Evolutionary conservation across 2,329 filamentous ascomycete genomes (phyloP).

Genomic region (Cordyceps fumosorosea): DNA sequence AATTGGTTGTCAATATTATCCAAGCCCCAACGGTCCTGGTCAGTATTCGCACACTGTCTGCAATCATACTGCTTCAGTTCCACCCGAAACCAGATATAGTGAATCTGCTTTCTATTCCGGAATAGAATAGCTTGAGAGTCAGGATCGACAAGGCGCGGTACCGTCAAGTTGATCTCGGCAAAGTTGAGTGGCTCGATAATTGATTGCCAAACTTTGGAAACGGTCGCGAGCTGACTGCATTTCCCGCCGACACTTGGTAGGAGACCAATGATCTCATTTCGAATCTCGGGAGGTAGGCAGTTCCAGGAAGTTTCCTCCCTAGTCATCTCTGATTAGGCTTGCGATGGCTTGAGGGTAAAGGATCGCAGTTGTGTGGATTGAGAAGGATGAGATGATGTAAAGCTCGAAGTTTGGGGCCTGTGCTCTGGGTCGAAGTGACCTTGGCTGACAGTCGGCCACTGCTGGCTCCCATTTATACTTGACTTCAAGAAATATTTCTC

Average conservation of each 20-base stretch:
- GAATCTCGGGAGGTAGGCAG: neutral
- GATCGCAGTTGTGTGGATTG: neutral
- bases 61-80: slow-evolving; percentile 23
- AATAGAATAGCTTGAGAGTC: slow-evolving; percentile 17
- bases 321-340: neutral
- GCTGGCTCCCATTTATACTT: neutral
- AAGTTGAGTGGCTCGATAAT: slow-evolving; percentile 22
- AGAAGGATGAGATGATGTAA: neutral
- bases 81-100: slow-evolving; percentile 25
- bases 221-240: slow-evolving; percentile 12
- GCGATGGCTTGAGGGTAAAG: neutral
- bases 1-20: slow-evolving; percentile 19
- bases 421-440: neutral
- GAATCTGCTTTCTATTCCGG: slow-evolving; percentile 19
- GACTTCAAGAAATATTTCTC: neutral
- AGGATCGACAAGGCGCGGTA: neutral
- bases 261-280: neutral
- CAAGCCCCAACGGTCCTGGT: neutral
- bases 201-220: slow-evolving; percentile 18
- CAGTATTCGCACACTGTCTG: slow-evolving; percentile 10
- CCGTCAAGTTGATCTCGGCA: slow-evolving; percentile 21
- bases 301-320: neutral
- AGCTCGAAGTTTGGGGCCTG: neutral
- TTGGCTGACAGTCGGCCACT: neutral
- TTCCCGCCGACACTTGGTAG: neutral